Evolutionary conservation across 305 asterid genomes (phyloP).

Genomic region (Solanum hybrid): DNA sequence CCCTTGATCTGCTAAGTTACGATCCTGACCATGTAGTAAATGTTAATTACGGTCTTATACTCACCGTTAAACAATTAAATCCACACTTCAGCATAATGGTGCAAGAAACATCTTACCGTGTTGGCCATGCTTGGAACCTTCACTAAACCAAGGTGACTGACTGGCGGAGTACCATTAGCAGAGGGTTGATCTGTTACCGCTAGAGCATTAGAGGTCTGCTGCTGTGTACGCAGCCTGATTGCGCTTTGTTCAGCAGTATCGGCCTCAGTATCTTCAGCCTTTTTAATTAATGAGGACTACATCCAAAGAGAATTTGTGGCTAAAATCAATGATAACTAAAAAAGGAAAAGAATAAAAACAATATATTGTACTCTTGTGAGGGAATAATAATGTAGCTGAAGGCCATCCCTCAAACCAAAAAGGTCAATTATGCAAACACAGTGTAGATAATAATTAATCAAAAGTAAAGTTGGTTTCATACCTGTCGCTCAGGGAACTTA

Average conservation of each 20-base stretch:
- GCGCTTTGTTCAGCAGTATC: conserved; percentile 99
- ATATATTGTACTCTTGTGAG: not conserved
- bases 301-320: not conserved
- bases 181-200: conserved; percentile 70
- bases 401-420: not conserved
- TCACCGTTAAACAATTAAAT: not conserved
- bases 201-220: conserved; percentile 71
- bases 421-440: not conserved
- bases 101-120: conserved; percentile 36
- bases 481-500: conserved; percentile 99
- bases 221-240: conserved; percentile 77
- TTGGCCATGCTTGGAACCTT: conserved; percentile 60
- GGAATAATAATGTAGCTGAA: not conserved
- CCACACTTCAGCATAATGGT: not conserved
- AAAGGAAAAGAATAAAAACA: not conserved
- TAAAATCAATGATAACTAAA: not conserved
- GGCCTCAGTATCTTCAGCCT: conserved; percentile 88
- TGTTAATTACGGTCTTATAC: not conserved
- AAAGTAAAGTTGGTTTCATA: conserved; percentile 5
- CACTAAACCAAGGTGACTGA: conserved; percentile 67
- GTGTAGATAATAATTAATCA: not conserved
- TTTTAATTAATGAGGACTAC: conserved; percentile 74
- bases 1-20: conserved; percentile 38
- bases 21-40: conserved; percentile 32
- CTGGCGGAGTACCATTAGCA: conserved; percentile 61